Evolutionary conservation across 2,329 filamentous ascomycete genomes (phyloP), one percentile per base, ranked within the genome.

Genomic region (Berkeleyomyces basicola): DNA sequence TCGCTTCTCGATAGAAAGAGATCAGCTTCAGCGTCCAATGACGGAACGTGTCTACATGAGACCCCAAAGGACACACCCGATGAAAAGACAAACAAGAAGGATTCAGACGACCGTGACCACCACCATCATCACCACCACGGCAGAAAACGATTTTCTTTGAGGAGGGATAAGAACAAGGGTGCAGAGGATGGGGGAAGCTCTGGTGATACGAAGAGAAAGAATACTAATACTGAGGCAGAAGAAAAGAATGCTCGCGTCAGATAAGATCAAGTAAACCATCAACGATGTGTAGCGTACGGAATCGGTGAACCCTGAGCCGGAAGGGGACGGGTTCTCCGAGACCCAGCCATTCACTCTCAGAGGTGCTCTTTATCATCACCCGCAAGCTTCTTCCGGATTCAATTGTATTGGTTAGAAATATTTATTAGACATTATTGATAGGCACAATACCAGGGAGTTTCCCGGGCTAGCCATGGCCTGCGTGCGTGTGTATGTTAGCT

Each of bases 181-280:
- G 11, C 23, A 10, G 23, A 47, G 37, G 39, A 60, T 33, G 36
- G 31, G 40, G 61, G 59, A 31, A 55, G 31, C 51, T 55, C 33
- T 7, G 33, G 33, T 31, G n/a, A 55, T 55, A 14, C 10, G 37
- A 59, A 51, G n/a, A 46, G 7, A 31, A 59, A 47, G 33, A 37
- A 61, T 16, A 40, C 16, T 9, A 37, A 49, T 16, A 16, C 40
- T 43, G 31, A 37, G 11, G 59, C 14, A 46, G 10, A 49, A 51
- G 47, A 16, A 59, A 49, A 23, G n/a, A 16, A 3, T 40, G 10
- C 46, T 58, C 60, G 71, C 74, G 70, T 83, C 80, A 82, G 80
- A 83, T 83, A 82, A 83, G 81, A 82, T 83, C 80, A 83, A 83
- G 80, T 82, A 77, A 74, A 65, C 68, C 65, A 63, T 63, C 64